Conservation (phyloP, 345 rosid species). For the Carallia pectinifolia region DNA sequence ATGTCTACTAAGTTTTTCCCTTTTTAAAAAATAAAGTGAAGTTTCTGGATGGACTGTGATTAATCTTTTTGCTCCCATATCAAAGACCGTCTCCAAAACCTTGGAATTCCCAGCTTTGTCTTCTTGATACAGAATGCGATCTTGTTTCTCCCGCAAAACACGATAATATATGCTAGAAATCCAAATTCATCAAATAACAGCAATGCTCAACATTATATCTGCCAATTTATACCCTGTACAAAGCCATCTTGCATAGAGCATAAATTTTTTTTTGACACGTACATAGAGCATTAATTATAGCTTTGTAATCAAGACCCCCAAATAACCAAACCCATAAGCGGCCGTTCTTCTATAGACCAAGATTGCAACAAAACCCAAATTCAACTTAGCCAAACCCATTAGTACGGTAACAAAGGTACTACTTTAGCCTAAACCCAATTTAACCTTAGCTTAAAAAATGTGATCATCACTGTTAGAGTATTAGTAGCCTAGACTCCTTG, state of each 20-base stretch:
- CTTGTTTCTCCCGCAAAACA: too few relatives aligned
- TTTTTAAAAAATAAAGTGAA: too few relatives aligned
- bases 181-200: too few relatives aligned
- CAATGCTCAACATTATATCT: too few relatives aligned
- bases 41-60: too few relatives aligned
- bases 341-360: constrained; percentile 33
- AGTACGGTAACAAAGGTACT: constrained; percentile 39
- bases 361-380: constrained; percentile 35
- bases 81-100: too few relatives aligned
- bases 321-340: constrained; percentile 39
- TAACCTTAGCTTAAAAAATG: neutral
- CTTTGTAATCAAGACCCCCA: constrained; percentile 41
- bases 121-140: too few relatives aligned
- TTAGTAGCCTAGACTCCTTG: constrained; percentile 6
- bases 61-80: too few relatives aligned
- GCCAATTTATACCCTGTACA: constrained; percentile 19
- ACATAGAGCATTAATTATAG: constrained; percentile 42
- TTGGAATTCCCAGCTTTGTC: too few relatives aligned
- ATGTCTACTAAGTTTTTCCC: too few relatives aligned
- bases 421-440: constrained; percentile 42
- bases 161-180: too few relatives aligned
- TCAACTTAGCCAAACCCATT: constrained; percentile 43
- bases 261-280: constrained; percentile 20
- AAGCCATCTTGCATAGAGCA: constrained; percentile 44
- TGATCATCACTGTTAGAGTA: constrained; percentile 24